Conservation (phyloP, 2,329 filamentous ascomycete species). For the Biscogniauxia sp. region DNA sequence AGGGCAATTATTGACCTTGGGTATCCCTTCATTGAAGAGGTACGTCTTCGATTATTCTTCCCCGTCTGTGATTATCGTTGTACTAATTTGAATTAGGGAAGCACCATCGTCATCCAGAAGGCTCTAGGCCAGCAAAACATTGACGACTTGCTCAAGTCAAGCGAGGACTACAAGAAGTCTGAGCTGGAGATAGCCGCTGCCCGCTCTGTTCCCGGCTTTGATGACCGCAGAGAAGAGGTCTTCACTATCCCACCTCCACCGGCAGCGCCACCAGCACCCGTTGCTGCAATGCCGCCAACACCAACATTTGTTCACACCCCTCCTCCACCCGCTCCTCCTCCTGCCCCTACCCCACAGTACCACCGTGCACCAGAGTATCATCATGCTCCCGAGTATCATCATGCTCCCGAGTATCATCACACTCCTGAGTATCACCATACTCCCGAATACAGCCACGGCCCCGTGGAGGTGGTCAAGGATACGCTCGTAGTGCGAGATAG, state of each 20-base stretch:
- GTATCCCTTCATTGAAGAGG: conserved; percentile 86
- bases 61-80: neutral
- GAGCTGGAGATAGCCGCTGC: conserved; percentile 45
- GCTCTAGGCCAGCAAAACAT: conserved; percentile 89
- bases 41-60: conserved; percentile 38
- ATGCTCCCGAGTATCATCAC: neutral
- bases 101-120: conserved; percentile 76
- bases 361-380: conserved; percentile 12
- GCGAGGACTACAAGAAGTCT: conserved; percentile 69
- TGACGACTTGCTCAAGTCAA: conserved; percentile 80
- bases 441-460: conserved; percentile 13
- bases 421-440: neutral
- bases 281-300: conserved; percentile 12
- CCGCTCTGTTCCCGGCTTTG: conserved; percentile 46
- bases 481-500: conserved; percentile 45
- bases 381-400: conserved; percentile 9
- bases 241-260: conserved; percentile 36
- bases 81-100: conserved; percentile 57
- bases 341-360: conserved; percentile 3
- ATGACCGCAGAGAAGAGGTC: conserved; percentile 48
- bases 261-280: conserved; percentile 28
- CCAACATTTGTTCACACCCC: conserved; percentile 7
- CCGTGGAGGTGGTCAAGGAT: conserved; percentile 41
- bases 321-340: conserved; percentile 19
- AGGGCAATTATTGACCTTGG: conserved; percentile 79